phyloP scores from a whole-genome alignment of 305 asterid species.

The Fraxinus nigra region DNA sequence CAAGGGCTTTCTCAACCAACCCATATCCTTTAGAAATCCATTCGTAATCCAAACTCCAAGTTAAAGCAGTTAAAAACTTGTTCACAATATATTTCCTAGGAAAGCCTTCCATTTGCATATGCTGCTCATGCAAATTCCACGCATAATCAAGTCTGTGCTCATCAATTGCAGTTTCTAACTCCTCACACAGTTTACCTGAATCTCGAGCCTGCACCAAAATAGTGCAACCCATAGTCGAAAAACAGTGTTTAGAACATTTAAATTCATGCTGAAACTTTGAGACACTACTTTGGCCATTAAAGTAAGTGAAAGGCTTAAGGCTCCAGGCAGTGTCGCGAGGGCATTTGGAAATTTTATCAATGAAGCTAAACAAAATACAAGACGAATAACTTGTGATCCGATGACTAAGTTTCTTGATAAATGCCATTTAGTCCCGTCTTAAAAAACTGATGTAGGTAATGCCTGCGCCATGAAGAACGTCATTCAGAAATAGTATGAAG shows the following conservation, averaged over 20 bases:
- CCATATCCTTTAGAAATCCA: conserved; percentile 73
- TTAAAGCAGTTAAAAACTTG: conserved; percentile 49
- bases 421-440: conserved; percentile 36
- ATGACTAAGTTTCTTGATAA: conserved; percentile 34
- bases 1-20: conserved; percentile 61
- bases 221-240: conserved; percentile 55
- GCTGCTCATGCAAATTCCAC: conserved; percentile 76
- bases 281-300: conserved; percentile 14
- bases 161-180: conserved; percentile 55
- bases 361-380: conserved; percentile 23
- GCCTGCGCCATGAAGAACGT: conserved; percentile 12
- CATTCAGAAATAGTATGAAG: background rate
- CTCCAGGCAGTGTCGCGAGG: conserved; percentile 24
- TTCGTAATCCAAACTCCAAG: conserved; percentile 49
- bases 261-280: conserved; percentile 14
- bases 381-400: conserved; percentile 20
- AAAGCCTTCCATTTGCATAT: conserved; percentile 68
- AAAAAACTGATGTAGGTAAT: background rate
- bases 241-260: conserved; percentile 27
- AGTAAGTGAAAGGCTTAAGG: conserved; percentile 23
- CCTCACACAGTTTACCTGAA: conserved; percentile 65
- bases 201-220: conserved; percentile 87
- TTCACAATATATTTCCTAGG: conserved; percentile 66
- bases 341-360: conserved; percentile 25
- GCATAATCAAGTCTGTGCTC: conserved; percentile 61